A percentile compares a stretch with the other conserved stretches of the same genome.
Evolutionary conservation across 176 grass and related monocot species (phyloP).

Genomic region (Aegilops tauschii): DNA sequence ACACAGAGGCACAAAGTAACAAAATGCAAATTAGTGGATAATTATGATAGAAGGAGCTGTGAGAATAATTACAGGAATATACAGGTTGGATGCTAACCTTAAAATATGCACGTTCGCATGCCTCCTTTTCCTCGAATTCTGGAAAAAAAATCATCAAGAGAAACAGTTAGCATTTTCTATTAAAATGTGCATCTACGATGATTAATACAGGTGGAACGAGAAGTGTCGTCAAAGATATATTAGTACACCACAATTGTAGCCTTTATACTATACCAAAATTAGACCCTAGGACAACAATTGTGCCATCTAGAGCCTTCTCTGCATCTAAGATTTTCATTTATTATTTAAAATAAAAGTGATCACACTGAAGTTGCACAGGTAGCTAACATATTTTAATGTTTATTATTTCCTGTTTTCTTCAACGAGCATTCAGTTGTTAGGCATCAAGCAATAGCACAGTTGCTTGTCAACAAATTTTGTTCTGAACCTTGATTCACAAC

Average conservation of each 20-base stretch:
- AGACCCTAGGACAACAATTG: background rate
- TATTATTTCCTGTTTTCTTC: background rate
- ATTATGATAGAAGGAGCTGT: background rate
- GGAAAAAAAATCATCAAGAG: conserved; percentile 26
- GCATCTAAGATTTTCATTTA: background rate
- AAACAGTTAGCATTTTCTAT: conserved; percentile 21
- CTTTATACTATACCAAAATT: background rate
- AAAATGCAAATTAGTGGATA: conserved; percentile 1
- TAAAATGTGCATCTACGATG: background rate
- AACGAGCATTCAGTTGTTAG: background rate
- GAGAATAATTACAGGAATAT: conserved; percentile 7
- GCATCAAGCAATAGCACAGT: background rate
- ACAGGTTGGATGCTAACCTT: conserved; percentile 57
- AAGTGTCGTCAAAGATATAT: background rate
- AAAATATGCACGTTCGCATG: conserved; percentile 87
- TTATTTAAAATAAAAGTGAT: background rate
- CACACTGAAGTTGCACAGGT: background rate
- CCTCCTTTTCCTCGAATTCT: conserved; percentile 85
- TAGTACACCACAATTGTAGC: background rate
- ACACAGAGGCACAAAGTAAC: background rate
- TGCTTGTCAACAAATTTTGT: background rate
- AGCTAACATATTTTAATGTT: background rate
- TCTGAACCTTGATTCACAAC: background rate
- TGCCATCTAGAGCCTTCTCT: background rate
- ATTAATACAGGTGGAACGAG: background rate